phyloP scores from a whole-genome alignment of 768 basidiomycete species.

The Tylopilus felleus region DNA sequence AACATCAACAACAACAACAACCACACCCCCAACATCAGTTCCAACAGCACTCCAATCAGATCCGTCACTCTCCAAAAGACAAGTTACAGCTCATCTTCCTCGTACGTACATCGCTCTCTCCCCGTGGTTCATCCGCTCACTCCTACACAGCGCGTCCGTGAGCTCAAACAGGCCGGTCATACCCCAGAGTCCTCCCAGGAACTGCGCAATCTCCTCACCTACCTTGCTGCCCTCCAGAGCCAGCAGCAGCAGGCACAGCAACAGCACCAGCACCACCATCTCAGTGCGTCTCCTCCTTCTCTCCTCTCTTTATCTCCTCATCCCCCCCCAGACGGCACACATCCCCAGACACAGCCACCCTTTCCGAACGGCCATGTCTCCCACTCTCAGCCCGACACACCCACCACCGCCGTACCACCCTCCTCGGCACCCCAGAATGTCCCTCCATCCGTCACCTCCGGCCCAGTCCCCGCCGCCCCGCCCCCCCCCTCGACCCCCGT shows the following conservation, averaged over 20 bases:
- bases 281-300: constrained; percentile 27
- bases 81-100: constrained; percentile 22
- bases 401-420: constrained; percentile 25
- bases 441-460: constrained; percentile 42
- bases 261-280: constrained; percentile 25
- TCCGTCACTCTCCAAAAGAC: constrained; percentile 23
- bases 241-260: constrained; percentile 30
- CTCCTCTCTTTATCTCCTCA: constrained; percentile 11
- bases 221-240: constrained; percentile 33
- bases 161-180: constrained; percentile 41
- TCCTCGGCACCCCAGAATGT: constrained; percentile 29
- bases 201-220: constrained; percentile 38
- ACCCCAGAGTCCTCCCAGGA: constrained; percentile 46
- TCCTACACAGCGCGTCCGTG: constrained; percentile 38
- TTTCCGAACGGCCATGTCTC: constrained; percentile 48
- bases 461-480: constrained; percentile 49
- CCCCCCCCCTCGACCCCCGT: constrained; percentile 67
- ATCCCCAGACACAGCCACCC: constrained; percentile 32
- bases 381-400: constrained; percentile 15
- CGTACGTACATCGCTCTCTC: not conserved
- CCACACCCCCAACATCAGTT: constrained; percentile 3
- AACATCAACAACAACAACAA: too few relatives aligned
- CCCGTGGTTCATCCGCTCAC: not conserved
- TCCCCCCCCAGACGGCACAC: constrained; percentile 29
- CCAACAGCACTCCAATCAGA: not conserved